Evolutionary conservation across 2,329 filamentous ascomycete species (phyloP).

Genomic region (Colletotrichum sojae): DNA sequence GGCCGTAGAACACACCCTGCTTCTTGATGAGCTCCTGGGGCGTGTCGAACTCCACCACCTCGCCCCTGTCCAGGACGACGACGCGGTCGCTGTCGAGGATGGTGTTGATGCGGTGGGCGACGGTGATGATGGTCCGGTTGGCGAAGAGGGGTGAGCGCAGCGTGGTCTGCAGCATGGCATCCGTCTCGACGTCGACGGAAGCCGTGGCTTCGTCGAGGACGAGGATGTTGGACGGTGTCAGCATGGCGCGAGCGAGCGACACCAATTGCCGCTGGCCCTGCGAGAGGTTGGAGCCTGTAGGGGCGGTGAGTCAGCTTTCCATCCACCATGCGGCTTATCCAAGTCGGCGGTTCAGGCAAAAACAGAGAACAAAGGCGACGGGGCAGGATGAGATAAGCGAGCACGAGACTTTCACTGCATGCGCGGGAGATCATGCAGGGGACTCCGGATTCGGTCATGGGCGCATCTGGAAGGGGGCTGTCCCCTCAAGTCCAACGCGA

Average conservation of each 20-base stretch:
- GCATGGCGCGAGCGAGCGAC: slow-evolving; percentile 91
- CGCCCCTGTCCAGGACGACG: slow-evolving; percentile 91
- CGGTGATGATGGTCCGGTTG: slow-evolving; percentile 97
- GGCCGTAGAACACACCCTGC: slow-evolving; percentile 86
- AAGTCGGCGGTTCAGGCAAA: neutral
- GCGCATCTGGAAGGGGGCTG: slow-evolving; percentile 36
- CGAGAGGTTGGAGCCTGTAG: slow-evolving; percentile 89
- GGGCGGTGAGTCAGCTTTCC: slow-evolving; percentile 43
- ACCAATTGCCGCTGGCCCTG: slow-evolving; percentile 95
- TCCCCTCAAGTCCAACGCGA: slow-evolving; percentile 14
- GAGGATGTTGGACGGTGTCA: slow-evolving; percentile 96
- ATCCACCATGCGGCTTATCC: slow-evolving; percentile 34
- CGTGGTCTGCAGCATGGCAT: slow-evolving; percentile 76
- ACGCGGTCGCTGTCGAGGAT: slow-evolving; percentile 92
- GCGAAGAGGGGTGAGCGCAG: slow-evolving; percentile 79
- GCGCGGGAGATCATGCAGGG: slow-evolving; percentile 54
- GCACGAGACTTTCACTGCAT: slow-evolving; percentile 51
- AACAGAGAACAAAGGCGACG: slow-evolving; percentile 12
- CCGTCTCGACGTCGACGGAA: slow-evolving; percentile 77
- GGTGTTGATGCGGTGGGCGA: slow-evolving; percentile 98
- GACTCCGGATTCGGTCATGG: slow-evolving; percentile 42
- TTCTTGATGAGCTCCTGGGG: slow-evolving; percentile 82
- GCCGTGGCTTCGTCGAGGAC: slow-evolving; percentile 98
- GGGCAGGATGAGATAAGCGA: slow-evolving; percentile 41
- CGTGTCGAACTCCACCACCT: slow-evolving; percentile 93